Base-by-base conservation (phyloP, 768 basidiomycete species). In the Phaeotremella skinneri region DNA sequence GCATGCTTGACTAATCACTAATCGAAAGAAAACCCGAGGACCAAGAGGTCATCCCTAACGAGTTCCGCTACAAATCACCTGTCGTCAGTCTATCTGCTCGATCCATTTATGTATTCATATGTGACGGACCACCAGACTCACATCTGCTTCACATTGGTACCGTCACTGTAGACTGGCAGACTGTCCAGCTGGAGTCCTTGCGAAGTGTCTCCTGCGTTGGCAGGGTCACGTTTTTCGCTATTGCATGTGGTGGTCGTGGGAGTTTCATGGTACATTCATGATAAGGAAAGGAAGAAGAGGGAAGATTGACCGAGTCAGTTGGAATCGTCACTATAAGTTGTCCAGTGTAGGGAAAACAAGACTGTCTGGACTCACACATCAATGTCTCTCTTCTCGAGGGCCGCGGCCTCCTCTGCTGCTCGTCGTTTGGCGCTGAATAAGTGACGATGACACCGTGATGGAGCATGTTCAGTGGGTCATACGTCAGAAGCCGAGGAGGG, bases 191-290 rank as follows among this genome's bases (percentile, higher is more conserved):
- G 43, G 43, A 23, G 13, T 13, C 43, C 43, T 45, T 45, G 43
- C 34, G 34, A 37, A 37, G 34, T 37, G 34, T 37, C 34, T 7
- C 34, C 34, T 37, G 34, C 34, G 7, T 37, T 37, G 9, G n/a
- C 37, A 11, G 37, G 21, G 25, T 52, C 20, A 45, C 31, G n/a
- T 47, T 42, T 56, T 34, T 30, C 62, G 30, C 37, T 64, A 56
- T 26, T 9, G 6, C 1, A 53, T 23, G 4, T 34, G 27, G n/a
- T 55, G 6, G 52, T 53, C 37, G 23, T 34, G 29, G 16, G 11
- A 16, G 23, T 25, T 30, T 30, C 49, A 27, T 30, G 5, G 25
- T 20, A 6, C 7, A 37, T 37, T 6, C 34, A 37, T 17, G 34
- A n/a, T 9, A 37, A 53, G 4, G 52, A 53, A 26, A 20, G 21